Evolutionary conservation across 805 yeast genomes (phyloP), one percentile per base, ranked within the genome.

Genomic region (Lachancea sp.): DNA sequence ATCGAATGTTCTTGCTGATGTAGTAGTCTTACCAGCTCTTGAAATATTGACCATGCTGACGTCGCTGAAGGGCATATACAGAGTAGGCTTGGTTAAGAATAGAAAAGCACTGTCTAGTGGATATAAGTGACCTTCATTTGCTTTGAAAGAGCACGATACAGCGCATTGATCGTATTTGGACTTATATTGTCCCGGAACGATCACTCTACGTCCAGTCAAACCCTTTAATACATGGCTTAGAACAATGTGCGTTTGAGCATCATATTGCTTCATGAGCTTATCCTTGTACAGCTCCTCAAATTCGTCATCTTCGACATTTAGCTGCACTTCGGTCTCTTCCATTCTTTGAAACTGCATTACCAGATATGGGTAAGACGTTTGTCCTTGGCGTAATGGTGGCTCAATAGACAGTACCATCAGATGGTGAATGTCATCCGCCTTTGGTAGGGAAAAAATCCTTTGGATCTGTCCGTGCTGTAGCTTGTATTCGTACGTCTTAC

Each of bases 341-440:
- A 88, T 96, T 40, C 80, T 77, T 45, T 82, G 76, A 57, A 92
- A 86, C 66, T 92, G 98, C 61, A 90, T 65, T 11, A 88, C 90
- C 58, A 92, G 69, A 61, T 86, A 92, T 29, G 96, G 95, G 56
- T 92, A 90, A 45, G 96, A 77, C 0, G 98, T 92, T 67, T 92
- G 97, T 41, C 99, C 99, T 67, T 92, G 99, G 61, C 97, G 80
- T 49, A 92, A 70, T 2, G 99, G 98, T 19, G 98, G 98, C 51
- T 90, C 97, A 34, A 92, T 83, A 56, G 94, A 96, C 45, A 90
- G 68, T 5, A 92, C 81, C 58, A 92, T 71, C 49, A 89, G 69
- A 60, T 90, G 95, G 60, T 90, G 95, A 31, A 83, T 71, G 46
- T 88, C 97, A 62, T 92, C 98, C 1, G 95, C 88, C 58, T 87